Percentiles rank a stretch among this genome's conserved stretches.
These are phyloP conservation scores for Fusarium oxysporum DNA, from an alignment of 2,329 filamentous ascomycete genomes.

Conservation along the genomic window DNA sequence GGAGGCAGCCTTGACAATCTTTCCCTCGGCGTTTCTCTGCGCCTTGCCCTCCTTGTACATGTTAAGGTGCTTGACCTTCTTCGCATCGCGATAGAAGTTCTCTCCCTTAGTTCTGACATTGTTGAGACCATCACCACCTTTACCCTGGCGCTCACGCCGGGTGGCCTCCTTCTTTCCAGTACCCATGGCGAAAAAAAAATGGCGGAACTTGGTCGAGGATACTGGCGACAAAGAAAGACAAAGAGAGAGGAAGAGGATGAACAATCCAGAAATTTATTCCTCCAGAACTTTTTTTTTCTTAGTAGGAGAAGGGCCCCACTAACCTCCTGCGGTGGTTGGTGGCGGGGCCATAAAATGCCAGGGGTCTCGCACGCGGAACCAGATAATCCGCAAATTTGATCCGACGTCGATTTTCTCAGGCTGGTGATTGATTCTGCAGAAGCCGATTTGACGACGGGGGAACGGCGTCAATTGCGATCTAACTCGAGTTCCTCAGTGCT, in stretches of 20 bases:
- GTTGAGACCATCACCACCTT: slow-evolving; percentile 84
- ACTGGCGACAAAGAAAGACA: slow-evolving; percentile 28
- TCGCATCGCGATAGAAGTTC: slow-evolving; percentile 93
- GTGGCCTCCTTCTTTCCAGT: slow-evolving; percentile 90
- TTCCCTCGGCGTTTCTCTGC: slow-evolving; percentile 82
- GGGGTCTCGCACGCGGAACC: slow-evolving; percentile 23
- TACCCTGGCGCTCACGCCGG: slow-evolving; percentile 86
- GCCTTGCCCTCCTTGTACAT: slow-evolving; percentile 91
- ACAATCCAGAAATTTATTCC: slow-evolving; percentile 43
- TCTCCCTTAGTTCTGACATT: slow-evolving; percentile 96
- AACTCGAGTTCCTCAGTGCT: slow-evolving; percentile 19
- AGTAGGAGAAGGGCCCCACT: slow-evolving; percentile 40
- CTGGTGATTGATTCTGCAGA: slow-evolving; percentile 9
- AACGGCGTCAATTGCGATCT: slow-evolving; percentile 38
- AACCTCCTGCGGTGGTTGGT: slow-evolving; percentile 40
- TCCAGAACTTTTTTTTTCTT: slow-evolving; percentile 45
- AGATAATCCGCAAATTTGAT: slow-evolving; percentile 45
- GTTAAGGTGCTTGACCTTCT: slow-evolving; percentile 89
- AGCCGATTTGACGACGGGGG: slow-evolving; percentile 24
- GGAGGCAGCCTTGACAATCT: slow-evolving; percentile 84
- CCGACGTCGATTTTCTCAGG: slow-evolving; percentile 42
- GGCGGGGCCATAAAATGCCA: slow-evolving; percentile 30
- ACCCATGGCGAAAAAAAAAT: slow-evolving; percentile 71
- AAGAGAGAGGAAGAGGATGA: slow-evolving; percentile 36
- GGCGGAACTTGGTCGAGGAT: slow-evolving; percentile 38